A percentile compares a stretch with the other conserved stretches of the same genome.
These are phyloP conservation scores for Pythium scleroteichum DNA, from an alignment of 352 stramenopile species.

Conservation along the genomic window DNA sequence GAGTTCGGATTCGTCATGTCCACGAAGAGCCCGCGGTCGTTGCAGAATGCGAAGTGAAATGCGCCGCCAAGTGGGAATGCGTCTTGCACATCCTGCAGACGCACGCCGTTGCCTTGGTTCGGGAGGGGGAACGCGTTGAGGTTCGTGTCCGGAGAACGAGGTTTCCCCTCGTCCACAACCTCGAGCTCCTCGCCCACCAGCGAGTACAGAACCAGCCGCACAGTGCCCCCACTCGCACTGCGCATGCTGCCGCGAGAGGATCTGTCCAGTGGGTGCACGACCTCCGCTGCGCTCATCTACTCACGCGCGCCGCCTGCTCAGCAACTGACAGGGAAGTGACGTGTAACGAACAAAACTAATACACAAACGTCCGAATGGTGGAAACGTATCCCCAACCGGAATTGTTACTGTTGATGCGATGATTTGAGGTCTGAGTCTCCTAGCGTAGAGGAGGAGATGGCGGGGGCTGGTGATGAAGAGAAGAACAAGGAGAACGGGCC, in stretches of 20 bases:
- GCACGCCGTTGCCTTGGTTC: constrained; percentile 25
- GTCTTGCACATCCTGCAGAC: constrained; percentile 57
- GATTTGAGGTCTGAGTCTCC: too few relatives aligned
- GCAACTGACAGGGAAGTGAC: constrained; percentile 16
- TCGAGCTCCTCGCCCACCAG: constrained; percentile 69
- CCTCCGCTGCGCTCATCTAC: constrained; percentile 27
- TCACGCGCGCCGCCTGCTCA: neutral
- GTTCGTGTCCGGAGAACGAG: constrained; percentile 48
- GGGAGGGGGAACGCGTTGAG: constrained; percentile 75
- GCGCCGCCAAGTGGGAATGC: constrained; percentile 68
- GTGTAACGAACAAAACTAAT: constrained; percentile 7
- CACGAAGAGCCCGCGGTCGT: constrained; percentile 63
- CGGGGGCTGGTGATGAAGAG: too few relatives aligned
- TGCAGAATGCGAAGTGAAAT: constrained; percentile 81
- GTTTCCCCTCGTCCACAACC: constrained; percentile 44
- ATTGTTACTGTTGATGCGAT: too few relatives aligned
- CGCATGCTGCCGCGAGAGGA: constrained; percentile 7
- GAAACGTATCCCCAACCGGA: too few relatives aligned
- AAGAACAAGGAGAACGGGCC: neutral
- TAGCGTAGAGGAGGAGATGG: too few relatives aligned
- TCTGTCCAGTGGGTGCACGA: constrained; percentile 27
- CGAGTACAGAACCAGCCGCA: constrained; percentile 59
- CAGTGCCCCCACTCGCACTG: constrained; percentile 3
- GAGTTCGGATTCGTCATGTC: constrained; percentile 73
- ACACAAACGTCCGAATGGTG: neutral